Evolutionary conservation across 306 rosid species (phyloP).

Genomic region (Quillaja saponaria): DNA sequence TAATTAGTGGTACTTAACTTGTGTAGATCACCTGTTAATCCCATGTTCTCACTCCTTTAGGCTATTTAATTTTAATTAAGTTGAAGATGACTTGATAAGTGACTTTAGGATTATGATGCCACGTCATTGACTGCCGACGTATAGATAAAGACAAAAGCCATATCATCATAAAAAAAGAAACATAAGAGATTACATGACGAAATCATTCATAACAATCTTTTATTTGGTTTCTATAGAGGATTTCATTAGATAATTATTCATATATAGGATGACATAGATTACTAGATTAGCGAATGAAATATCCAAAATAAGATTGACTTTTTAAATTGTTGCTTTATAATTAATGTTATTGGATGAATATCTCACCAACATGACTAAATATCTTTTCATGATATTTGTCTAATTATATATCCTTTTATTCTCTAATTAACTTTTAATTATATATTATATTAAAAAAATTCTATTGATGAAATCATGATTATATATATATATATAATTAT

Average conservation of each 20-base stretch:
- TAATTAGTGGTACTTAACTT: slow-evolving; percentile 31
- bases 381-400: too few relatives aligned
- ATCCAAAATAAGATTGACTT: slow-evolving; percentile 9
- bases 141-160: slow-evolving; percentile 20
- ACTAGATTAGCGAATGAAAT: neutral
- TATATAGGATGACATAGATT: too few relatives aligned
- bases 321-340: slow-evolving; percentile 28
- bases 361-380: slow-evolving; percentile 32
- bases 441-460: too few relatives aligned
- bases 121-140: slow-evolving; percentile 20
- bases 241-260: too few relatives aligned
- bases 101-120: slow-evolving; percentile 51
- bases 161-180: slow-evolving; percentile 25
- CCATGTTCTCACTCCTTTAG: slow-evolving; percentile 42
- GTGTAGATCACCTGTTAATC: too few relatives aligned
- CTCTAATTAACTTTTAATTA: too few relatives aligned
- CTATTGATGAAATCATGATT: too few relatives aligned
- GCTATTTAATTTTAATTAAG: slow-evolving; percentile 33
- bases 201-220: slow-evolving; percentile 33
- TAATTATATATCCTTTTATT: too few relatives aligned
- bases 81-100: slow-evolving; percentile 36
- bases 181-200: slow-evolving; percentile 35
- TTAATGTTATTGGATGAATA: slow-evolving; percentile 22
- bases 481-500: too few relatives aligned
- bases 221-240: slow-evolving; percentile 23